Evolutionary conservation across 2,329 filamentous ascomycete species (phyloP).

Genomic region (Talaromyces sp.): DNA sequence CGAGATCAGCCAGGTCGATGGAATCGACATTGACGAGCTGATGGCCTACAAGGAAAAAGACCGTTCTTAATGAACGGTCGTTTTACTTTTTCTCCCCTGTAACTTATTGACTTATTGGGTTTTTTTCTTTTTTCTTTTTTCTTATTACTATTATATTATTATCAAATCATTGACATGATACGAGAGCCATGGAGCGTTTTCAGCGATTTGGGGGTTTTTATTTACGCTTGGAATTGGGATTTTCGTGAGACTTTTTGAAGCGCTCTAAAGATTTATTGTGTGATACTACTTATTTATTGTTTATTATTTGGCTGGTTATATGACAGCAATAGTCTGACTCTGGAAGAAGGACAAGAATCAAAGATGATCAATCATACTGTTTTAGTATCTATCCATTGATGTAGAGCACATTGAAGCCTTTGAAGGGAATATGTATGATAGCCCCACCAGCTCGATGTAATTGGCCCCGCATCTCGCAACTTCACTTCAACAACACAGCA

Average conservation of each 20-base stretch:
- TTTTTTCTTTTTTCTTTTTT: background rate
- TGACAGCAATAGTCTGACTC: background rate
- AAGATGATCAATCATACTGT: background rate
- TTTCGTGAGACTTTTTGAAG: too few relatives aligned
- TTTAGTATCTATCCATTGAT: too few relatives aligned
- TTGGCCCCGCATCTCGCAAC: background rate
- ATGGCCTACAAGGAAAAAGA: slow-evolving; percentile 10
- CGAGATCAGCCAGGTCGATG: slow-evolving; percentile 24
- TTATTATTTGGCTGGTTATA: slow-evolving; percentile 2
- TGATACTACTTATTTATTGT: slow-evolving; percentile 1
- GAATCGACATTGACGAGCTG: slow-evolving; percentile 24
- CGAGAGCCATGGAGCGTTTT: background rate
- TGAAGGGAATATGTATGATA: too few relatives aligned
- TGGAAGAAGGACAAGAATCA: slow-evolving; percentile 2
- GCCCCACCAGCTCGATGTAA: too few relatives aligned
- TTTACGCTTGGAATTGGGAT: background rate
- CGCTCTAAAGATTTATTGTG: background rate
- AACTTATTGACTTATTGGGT: background rate
- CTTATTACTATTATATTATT: background rate
- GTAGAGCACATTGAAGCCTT: too few relatives aligned
- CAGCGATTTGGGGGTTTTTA: background rate
- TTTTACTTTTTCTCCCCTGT: background rate
- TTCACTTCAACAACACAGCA: background rate
- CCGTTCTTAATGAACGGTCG: background rate
- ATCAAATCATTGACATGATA: background rate